Evolutionary conservation across 352 stramenopile genomes (phyloP).

Genomic region (Discostella stelligera): DNA sequence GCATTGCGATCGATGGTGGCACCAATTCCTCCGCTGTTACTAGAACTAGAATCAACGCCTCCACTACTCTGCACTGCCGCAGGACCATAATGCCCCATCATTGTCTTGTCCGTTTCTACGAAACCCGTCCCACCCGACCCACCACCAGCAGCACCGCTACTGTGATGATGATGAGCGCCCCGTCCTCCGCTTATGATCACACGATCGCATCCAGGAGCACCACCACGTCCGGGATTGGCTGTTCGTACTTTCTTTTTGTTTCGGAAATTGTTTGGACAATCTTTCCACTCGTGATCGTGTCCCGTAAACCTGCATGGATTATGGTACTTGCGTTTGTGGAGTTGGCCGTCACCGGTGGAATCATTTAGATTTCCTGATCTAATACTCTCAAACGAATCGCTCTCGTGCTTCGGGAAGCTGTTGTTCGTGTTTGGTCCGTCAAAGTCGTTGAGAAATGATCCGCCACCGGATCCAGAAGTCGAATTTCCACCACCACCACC

Average conservation of each 20-base stretch:
- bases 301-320: conserved; percentile 43
- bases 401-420: not conserved
- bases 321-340: conserved; percentile 25
- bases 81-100: conserved; percentile 9
- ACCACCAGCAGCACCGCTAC: not conserved
- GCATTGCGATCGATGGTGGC: not conserved
- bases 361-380: not conserved
- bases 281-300: conserved; percentile 51
- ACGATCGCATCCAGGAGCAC: not conserved
- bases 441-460: conserved; percentile 1
- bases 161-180: conserved; percentile 3
- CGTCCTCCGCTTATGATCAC: not conserved
- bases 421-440: not conserved
- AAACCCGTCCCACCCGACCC: not conserved
- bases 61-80: conserved; percentile 2
- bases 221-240: conserved; percentile 3
- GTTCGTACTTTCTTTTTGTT: conserved; percentile 41
- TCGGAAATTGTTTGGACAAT: conserved; percentile 51
- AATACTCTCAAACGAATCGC: not conserved
- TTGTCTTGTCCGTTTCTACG: not conserved
- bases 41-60: not conserved
- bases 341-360: not conserved
- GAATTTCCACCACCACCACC: conserved; percentile 1
- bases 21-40: not conserved
- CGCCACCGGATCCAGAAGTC: not conserved